These are phyloP conservation scores for Notholithocarpus densiflorus DNA, from an alignment of 306 rosid species.

Conservation along the genomic window DNA sequence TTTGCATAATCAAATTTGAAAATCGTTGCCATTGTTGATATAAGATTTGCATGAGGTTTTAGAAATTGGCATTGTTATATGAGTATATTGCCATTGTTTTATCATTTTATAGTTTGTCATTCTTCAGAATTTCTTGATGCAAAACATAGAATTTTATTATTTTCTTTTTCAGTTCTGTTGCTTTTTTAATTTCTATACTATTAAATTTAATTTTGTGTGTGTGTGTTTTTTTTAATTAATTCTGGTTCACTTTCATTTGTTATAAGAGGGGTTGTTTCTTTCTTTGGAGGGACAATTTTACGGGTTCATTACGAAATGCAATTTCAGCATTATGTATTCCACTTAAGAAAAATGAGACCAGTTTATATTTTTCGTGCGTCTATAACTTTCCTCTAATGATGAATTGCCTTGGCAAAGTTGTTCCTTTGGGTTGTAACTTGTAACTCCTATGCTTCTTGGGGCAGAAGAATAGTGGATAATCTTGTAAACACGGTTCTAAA, in stretches of 20 bases:
- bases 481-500: neutral
- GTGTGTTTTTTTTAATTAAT: neutral
- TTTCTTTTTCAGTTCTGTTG: neutral
- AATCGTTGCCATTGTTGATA: neutral
- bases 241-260: neutral
- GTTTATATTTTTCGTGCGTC: neutral
- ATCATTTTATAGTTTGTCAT: neutral
- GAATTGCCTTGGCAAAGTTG: conserved; percentile 8
- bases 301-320: neutral
- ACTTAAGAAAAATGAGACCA: neutral
- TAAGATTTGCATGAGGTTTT: neutral
- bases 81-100: neutral
- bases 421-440: neutral
- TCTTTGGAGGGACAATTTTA: neutral
- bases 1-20: neutral
- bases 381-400: neutral
- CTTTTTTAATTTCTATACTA: neutral
- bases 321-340: neutral
- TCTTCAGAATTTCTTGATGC: neutral
- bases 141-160: neutral
- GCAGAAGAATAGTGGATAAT: neutral
- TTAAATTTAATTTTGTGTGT: neutral
- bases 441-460: neutral
- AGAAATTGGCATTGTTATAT: neutral
- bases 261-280: neutral